phyloP scores from a whole-genome alignment of 164 flowering plant genomes.

The Aristolochia contorta region DNA sequence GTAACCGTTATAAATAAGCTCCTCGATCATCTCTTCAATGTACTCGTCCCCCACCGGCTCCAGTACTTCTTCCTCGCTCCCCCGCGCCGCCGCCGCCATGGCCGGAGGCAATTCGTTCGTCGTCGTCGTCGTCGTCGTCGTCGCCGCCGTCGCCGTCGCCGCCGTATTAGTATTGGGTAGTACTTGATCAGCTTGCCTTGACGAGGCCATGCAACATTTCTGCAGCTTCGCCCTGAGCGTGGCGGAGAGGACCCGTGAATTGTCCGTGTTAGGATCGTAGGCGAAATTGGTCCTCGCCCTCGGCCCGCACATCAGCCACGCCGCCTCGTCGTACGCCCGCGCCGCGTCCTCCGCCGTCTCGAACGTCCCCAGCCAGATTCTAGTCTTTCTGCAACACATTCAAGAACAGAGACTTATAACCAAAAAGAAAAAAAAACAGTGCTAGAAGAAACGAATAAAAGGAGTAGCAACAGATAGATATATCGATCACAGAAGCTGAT shows the following conservation, averaged over 20 bases:
- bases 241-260: constrained; percentile 5
- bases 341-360: constrained; percentile 22
- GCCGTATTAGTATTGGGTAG: too few species aligned
- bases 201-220: constrained; percentile 5
- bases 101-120: too few species aligned
- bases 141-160: too few species aligned
- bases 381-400: constrained; percentile 12
- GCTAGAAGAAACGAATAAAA: too few species aligned
- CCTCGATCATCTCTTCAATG: constrained; percentile 16
- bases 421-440: too few species aligned
- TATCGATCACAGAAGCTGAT: too few species aligned
- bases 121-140: too few species aligned
- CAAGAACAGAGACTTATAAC: neutral
- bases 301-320: constrained; percentile 15
- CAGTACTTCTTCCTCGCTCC: neutral
- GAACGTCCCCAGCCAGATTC: constrained; percentile 20
- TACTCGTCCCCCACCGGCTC: constrained; percentile 8
- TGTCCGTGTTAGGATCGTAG: constrained; percentile 7
- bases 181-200: constrained; percentile 1
- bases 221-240: constrained; percentile 12
- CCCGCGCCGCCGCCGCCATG: neutral
- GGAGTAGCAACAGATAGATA: too few species aligned
- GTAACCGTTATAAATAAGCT: constrained; percentile 14
- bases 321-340: constrained; percentile 18
- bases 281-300: constrained; percentile 17